Base-by-base conservation (phyloP, 169 alveolate genomes). In the Theileria sp. region DNA sequence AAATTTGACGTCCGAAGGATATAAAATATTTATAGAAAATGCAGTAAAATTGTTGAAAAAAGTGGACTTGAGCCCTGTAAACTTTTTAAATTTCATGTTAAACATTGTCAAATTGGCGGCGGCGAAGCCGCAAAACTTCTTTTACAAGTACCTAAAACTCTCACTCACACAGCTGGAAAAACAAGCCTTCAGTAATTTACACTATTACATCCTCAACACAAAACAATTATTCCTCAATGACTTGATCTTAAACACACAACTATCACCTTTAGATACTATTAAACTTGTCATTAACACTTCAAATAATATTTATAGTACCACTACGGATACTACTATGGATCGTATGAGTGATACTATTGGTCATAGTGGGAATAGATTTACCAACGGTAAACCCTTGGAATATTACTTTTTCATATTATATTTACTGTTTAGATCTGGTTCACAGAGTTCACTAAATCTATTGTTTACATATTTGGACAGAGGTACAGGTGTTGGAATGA, bases 371-470 rank as follows among this genome's bases (percentile, higher is more conserved):
- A 73, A 62, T n/a, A 32, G 77, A 8, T 60, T 32, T n/a, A 62
- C 77, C n/a, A 62, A 30, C 36, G 71, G 34, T 7, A 79, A 76
- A 82, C 34, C 50, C n/a, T 28, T 73, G 9, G 89, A 83, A 25
- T 83, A 77, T 56, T 83, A 83, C 68, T 83, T 83, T 54, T 83
- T 77, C 56, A 72, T 83, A 49, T 80, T 86, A 36, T 83, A 77
- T 81, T 78, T 83, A 19, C 78, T 77, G 2, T 83, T 83, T 66
- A 79, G 89, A 8, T 69, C 80, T 1, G 89, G 89, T 17, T 66
- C 76, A 10, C 73, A 10, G 7, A 51, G 60, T 28, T 78, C 78
- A 0, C 28, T 83, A 25, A 72, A 61, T 32, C 3, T 75, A 28
- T 19, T 83, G 44, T 10, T 69, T 0, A 60, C 68, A 8, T 28